Conservation (phyloP, 176 grass and related monocot genomes). For the Triticum dicoccoides region DNA sequence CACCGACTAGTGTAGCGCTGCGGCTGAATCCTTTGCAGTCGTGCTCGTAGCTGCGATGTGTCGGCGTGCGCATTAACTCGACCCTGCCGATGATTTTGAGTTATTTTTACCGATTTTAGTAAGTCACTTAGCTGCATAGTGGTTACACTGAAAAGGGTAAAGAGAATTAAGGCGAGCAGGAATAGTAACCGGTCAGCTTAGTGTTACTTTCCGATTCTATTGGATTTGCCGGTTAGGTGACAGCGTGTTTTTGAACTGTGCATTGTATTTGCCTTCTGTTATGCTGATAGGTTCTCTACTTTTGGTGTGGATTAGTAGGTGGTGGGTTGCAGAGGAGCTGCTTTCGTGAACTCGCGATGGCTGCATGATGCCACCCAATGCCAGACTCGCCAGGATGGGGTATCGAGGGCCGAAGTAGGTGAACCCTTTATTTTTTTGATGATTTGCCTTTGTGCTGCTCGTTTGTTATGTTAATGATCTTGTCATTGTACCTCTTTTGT, state of each 20-base stretch:
- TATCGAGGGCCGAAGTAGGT: conserved; percentile 56
- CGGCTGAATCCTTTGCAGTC: neutral
- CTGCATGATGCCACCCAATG: conserved; percentile 62
- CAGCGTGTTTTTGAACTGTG: neutral
- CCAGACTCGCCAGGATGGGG: conserved; percentile 51
- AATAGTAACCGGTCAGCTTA: neutral
- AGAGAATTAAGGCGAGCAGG: neutral
- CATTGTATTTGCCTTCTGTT: neutral
- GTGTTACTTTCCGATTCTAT: neutral
- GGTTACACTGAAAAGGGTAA: neutral
- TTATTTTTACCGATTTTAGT: neutral
- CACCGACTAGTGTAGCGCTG: neutral
- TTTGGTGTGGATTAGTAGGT: conserved; percentile 80
- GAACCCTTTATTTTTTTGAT: neutral
- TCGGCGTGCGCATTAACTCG: neutral
- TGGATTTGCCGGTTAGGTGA: neutral
- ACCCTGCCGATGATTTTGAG: neutral
- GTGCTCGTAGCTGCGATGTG: neutral
- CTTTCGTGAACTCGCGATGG: conserved; percentile 44
- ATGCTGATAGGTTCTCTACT: conserved; percentile 21
- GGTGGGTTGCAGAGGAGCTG: conserved; percentile 51
- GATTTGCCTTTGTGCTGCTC: neutral
- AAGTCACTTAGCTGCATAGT: neutral
- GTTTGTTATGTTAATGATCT: neutral
- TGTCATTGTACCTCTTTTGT: neutral